Base-by-base conservation (phyloP, 805 yeast species). In the Ogataea haglerorum region DNA sequence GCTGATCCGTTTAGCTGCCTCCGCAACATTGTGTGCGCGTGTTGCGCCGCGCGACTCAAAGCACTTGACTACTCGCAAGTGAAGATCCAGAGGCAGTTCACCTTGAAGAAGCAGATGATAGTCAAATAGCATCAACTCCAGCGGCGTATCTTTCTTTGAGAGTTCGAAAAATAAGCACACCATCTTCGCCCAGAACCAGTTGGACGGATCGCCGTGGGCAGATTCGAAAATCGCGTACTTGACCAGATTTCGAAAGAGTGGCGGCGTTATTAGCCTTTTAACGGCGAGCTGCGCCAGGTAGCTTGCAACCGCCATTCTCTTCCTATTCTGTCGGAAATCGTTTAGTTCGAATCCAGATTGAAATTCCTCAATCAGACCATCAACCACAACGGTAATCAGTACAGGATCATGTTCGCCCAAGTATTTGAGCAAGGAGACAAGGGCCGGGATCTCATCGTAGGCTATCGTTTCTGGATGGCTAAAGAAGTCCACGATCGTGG, bases 181-280 rank as follows among this genome's bases (percentile, higher is more conserved):
- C 54, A 89, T 61, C 28, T 78, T 78, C 26, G 87, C 65, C 42
- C 96, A 70, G 60, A 87, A 86, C 54, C 80, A 85, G 52, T 85
- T 80, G 50, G 79, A 74, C 0, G 82, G 80, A 10, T 64, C 64
- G 61, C 89, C 76, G 76, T 42, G 70, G 67, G 0, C 73, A 72
- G 64, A 85, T 82, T 0, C 95, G 95, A 58, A 65, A 75, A 30
- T 81, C 75, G 3, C 86, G 43, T 6, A 85, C 69, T 45, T 70
- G 69, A 60, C 72, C n/a, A 37, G 22, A 10, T 14, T 16, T n/a
- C 19, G 19, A 6, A 19, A 24, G 6, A 31, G 31, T 10, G 10
- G 8, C 2, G 17, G 7, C 9, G 30, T 23, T 12, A 37, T 25
- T 12, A 30, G n/a, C 13, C 24, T 19, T 9, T 12, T 15, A 9